Evolutionary conservation across 2,329 filamentous ascomycete genomes (phyloP).

Genomic region (Drechslera avenae): DNA sequence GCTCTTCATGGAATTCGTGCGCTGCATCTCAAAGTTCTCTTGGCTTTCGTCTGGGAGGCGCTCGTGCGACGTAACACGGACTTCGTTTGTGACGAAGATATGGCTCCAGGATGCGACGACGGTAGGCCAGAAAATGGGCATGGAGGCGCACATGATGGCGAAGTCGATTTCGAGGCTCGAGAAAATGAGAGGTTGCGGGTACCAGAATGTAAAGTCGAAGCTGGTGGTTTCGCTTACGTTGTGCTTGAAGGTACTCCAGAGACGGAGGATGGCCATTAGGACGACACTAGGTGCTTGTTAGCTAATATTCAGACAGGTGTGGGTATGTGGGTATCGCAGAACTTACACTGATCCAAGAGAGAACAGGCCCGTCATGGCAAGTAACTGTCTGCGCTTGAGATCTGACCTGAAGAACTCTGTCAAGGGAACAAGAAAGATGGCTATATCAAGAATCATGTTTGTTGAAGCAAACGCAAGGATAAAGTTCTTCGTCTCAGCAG

Average conservation of each 20-base stretch:
- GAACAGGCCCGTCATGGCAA: conserved; percentile 37
- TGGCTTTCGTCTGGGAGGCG: conserved; percentile 15
- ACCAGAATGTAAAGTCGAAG: conserved; percentile 43
- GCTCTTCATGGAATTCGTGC: conserved; percentile 26
- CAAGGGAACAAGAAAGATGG: conserved; percentile 37
- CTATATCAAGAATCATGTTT: conserved; percentile 41
- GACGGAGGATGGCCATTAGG: conserved; percentile 35
- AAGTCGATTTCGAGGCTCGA: conserved; percentile 43
- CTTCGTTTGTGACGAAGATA: conserved; percentile 45
- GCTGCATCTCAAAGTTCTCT: conserved; percentile 27
- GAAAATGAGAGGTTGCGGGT: conserved; percentile 36
- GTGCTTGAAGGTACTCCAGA: conserved; percentile 35
- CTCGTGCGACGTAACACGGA: conserved; percentile 35
- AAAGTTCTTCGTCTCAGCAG: conserved; percentile 18
- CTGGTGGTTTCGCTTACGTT: conserved; percentile 10
- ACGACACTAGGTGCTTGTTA: conserved; percentile 29
- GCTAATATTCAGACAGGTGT: too few species aligned
- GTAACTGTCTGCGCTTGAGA: conserved; percentile 28
- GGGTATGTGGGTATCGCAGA: too few species aligned
- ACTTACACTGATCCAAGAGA: conserved; percentile 33
- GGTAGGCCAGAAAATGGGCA: conserved; percentile 47
- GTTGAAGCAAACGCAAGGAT: conserved; percentile 32
- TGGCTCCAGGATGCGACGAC: conserved; percentile 34
- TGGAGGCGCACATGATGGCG: conserved; percentile 45
- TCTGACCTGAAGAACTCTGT: conserved; percentile 31